Evolutionary conservation across 495 filamentous ascomycete genomes (phyloP), one percentile per base, ranked within the genome.

Genomic region (Aspergillus leporis): DNA sequence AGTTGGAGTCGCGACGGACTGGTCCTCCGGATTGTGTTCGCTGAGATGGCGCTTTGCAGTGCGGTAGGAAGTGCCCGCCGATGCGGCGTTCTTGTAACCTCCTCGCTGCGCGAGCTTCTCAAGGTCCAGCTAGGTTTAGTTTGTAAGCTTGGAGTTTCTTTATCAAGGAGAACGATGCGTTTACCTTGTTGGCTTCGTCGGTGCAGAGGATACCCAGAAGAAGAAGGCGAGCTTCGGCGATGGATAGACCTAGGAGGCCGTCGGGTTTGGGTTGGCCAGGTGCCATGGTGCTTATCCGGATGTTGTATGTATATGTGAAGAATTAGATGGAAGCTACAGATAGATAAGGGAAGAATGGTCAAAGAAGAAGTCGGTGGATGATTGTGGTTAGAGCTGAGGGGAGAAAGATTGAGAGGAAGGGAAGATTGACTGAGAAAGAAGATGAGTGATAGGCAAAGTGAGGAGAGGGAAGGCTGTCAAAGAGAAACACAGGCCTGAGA

Each of bases 71-170:
- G 65, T 61, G 21, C 48, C 55, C 9, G 78, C 76, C 4, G 75
- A 75, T 3, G 58, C 57, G 6, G 43, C 50, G 47, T 62, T 79
- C 47, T 73, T 74, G 61, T 70, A 80, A 18, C 62, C 63, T 25
- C 66, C 74, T 19, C 63, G 56, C 23, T 55, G 28, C 8, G 72
- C 69, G 9, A 81, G 36, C 53, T 74, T 75, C 6, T 71, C 65
- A 56, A 58, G 65, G 61, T 81, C 74, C 16, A 79, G 48, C 78
- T 81, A 55, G 19, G 25, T 19, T 23, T 40, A 34, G 23, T 36
- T 25, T 34, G 40, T n/a, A n/a, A n/a, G n/a, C n/a, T n/a, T n/a
- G 18, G 34, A 36, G 31, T 49, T 28, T 46, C 6, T 54, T 30
- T 49, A n/a, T 16, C n/a, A 23, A 41, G 50, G 18, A n/a, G n/a